Evolutionary conservation across 176 grass and related monocot species (phyloP).

Genomic region (Musa troglodytarum): DNA sequence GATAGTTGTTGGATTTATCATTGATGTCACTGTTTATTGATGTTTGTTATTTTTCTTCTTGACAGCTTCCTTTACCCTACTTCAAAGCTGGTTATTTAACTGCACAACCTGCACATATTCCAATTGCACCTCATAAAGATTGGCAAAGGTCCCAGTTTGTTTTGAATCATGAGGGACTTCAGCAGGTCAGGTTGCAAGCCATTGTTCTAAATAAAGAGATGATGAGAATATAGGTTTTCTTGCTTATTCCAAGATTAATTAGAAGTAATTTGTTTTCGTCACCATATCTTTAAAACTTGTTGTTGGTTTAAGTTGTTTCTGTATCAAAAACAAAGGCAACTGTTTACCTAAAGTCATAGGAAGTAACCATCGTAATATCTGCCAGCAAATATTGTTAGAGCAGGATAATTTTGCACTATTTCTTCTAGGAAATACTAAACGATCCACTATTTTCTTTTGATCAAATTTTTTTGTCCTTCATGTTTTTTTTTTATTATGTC

Average conservation of each 20-base stretch:
- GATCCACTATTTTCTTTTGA: too few species aligned
- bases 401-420: too few species aligned
- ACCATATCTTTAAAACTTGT: too few species aligned
- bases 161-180: conserved; percentile 89
- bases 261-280: too few species aligned
- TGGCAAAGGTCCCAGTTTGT: conserved; percentile 85
- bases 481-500: too few species aligned
- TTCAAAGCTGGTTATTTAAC: conserved; percentile 91
- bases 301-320: too few species aligned
- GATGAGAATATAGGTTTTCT: background rate
- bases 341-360: too few species aligned
- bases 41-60: background rate
- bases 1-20: background rate
- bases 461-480: too few species aligned
- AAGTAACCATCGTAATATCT: too few species aligned
- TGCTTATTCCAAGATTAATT: background rate
- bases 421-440: too few species aligned
- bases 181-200: conserved; percentile 46
- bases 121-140: conserved; percentile 78
- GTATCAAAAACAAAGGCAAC: too few species aligned
- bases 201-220: background rate
- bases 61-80: conserved; percentile 92
- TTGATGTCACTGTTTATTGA: background rate
- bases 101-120: conserved; percentile 57
- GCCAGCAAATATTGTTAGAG: too few species aligned